Conservation (phyloP, 1,139 yeast genomes). For the Eremothecium sinecaudum region DNA sequence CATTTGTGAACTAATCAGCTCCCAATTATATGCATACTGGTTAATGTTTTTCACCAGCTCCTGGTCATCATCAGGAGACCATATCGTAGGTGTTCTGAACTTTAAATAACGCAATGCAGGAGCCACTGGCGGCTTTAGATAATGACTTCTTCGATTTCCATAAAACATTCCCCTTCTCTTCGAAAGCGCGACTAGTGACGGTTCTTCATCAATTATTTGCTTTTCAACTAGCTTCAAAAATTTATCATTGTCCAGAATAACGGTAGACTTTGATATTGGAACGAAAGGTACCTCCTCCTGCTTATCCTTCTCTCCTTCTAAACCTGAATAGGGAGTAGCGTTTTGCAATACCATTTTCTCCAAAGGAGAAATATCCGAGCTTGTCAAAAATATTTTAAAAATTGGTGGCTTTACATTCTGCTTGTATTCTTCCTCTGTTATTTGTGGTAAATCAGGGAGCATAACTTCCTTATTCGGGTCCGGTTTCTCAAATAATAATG, state of each 20-base stretch:
- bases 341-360: slow-evolving; percentile 48
- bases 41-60: slow-evolving; percentile 70
- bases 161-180: slow-evolving; percentile 31
- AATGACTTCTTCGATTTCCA: slow-evolving; percentile 48
- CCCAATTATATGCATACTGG: slow-evolving; percentile 90
- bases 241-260: slow-evolving; percentile 53
- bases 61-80: slow-evolving; percentile 93
- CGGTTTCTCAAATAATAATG: slow-evolving; percentile 29
- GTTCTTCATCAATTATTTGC: slow-evolving; percentile 37
- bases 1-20: slow-evolving; percentile 74
- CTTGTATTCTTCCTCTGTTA: slow-evolving; percentile 25
- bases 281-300: slow-evolving; percentile 30
- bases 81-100: slow-evolving; percentile 79
- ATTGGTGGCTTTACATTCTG: slow-evolving; percentile 31
- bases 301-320: slow-evolving; percentile 21
- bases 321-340: slow-evolving; percentile 46
- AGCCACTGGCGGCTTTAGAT: slow-evolving; percentile 75
- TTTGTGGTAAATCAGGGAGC: slow-evolving; percentile 27
- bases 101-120: slow-evolving; percentile 74
- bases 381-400: slow-evolving; percentile 47
- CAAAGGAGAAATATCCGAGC: slow-evolving; percentile 43
- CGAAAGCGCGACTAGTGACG: slow-evolving; percentile 28
- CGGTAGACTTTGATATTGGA: slow-evolving; percentile 53
- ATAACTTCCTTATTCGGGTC: slow-evolving; percentile 30
- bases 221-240: slow-evolving; percentile 55